These are phyloP conservation scores for Hebeloma cylindrosporum DNA, from an alignment of 768 basidiomycete species.

Conservation along the genomic window DNA sequence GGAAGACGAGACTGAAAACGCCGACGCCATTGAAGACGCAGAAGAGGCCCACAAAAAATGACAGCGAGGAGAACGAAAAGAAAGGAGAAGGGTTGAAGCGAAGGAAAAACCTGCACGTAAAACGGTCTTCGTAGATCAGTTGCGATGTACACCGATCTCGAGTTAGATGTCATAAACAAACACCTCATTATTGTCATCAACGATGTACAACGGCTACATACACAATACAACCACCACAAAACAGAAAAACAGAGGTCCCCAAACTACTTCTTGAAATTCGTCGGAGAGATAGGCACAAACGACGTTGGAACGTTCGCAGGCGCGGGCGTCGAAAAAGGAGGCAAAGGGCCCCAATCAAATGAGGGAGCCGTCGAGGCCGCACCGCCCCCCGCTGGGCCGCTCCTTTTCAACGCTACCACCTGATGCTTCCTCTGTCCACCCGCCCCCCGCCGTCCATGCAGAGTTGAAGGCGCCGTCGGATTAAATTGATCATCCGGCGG, in stretches of 20 bases:
- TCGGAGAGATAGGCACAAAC: conserved; percentile 18
- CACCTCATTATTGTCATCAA: no score
- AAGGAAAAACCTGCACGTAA: no score
- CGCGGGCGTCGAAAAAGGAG: conserved; percentile 37
- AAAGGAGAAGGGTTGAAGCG: no score
- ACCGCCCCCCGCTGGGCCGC: conserved; percentile 23
- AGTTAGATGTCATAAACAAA: no score
- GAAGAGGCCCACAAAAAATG: conserved; percentile 5
- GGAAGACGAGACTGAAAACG: conserved; percentile 5
- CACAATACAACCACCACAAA: conserved; percentile 5
- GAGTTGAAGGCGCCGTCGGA: conserved; percentile 28
- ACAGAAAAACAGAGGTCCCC: neutral
- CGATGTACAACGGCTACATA: conserved; percentile 9
- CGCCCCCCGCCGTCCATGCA: conserved; percentile 32
- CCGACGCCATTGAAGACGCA: conserved; percentile 11
- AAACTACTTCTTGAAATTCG: conserved; percentile 7
- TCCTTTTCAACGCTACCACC: conserved; percentile 40
- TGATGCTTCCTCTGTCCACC: conserved; percentile 37
- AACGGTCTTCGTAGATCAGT: no score
- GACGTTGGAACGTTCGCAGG: conserved; percentile 14
- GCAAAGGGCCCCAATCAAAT: conserved; percentile 67
- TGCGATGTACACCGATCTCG: no score
- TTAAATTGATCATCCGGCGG: conserved; percentile 45
- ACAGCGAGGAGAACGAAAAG: neutral
- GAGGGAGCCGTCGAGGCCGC: conserved; percentile 31